Base-by-base conservation (phyloP, 805 yeast genomes). In the Komagataella mondaviorum region DNA sequence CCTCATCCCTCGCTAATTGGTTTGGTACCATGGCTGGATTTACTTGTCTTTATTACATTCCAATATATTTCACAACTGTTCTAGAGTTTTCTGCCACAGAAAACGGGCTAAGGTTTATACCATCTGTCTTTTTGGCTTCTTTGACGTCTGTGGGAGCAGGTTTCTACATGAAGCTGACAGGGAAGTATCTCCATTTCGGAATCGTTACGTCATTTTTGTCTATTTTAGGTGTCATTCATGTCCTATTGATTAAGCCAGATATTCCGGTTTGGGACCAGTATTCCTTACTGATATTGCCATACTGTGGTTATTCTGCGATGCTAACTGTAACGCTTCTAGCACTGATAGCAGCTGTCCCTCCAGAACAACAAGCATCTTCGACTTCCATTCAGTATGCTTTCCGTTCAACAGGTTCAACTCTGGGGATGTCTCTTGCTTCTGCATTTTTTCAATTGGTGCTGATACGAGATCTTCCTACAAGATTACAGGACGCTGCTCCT, bases 261-360 rank as follows among this genome's bases (percentile, higher is more conserved):
- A 66, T 70, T 43, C 57, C 71, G 3, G 56, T 63, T 6, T 65
- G 73, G 57, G 71, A 67, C 36, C 78, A 76, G 55, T 77, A 65
- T 55, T 51, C 70, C 1, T 53, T 82, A 30, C 61, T 71, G 23
- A 54, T 75, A 3, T 64, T 77, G 2, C 79, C 84, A 2, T 79
- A 83, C 1, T 59, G 76, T 52, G 82, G 84, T 1, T 75, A 75
- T 55, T 67, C 86, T 0, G 71, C 77, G 2, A 70, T 82, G 63
- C 71, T 84, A 56, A 83, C 89, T 0, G 78, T 82, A 10, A 81
- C 88, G 0, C 68, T 84, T 47, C 64, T 83, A 20, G 78, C 88
- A 1, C 73, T 83, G 68, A 82, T 84, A 55, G 85, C 89, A 1
- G 80, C 88, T 1, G 89, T 81, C 7, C 88, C 88, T 2, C 63